These are phyloP conservation scores for Luffa aegyptiaca DNA, from an alignment of 306 rosid genomes.

Conservation along the genomic window DNA sequence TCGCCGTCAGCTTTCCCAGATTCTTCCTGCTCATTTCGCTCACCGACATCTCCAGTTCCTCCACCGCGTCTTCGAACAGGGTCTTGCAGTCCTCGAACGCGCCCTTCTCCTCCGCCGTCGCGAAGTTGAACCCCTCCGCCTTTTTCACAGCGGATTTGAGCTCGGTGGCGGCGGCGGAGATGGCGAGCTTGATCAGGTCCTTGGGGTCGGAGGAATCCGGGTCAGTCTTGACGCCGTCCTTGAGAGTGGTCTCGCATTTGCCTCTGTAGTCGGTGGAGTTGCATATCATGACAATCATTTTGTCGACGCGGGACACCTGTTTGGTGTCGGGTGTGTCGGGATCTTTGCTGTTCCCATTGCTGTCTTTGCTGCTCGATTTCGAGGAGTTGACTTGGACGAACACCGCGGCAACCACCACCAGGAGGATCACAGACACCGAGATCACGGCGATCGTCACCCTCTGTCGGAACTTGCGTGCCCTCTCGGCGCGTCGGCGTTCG, in stretches of 20 bases:
- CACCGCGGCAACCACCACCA: slow-evolving; percentile 9
- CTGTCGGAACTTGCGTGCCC: slow-evolving; percentile 28
- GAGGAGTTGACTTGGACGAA: slow-evolving; percentile 14
- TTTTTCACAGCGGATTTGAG: slow-evolving; percentile 32
- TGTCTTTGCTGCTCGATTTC: neutral
- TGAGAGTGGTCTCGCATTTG: slow-evolving; percentile 39
- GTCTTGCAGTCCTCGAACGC: slow-evolving; percentile 67
- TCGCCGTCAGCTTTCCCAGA: slow-evolving; percentile 6
- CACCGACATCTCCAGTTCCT: slow-evolving; percentile 32
- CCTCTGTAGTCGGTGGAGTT: slow-evolving; percentile 35
- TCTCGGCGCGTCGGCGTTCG: slow-evolving; percentile 51
- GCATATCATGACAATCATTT: slow-evolving; percentile 34
- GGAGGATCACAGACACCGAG: slow-evolving; percentile 20
- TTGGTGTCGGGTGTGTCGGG: neutral
- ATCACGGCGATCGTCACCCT: slow-evolving; percentile 34
- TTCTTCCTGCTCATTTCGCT: neutral
- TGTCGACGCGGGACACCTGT: neutral
- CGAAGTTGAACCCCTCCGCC: slow-evolving; percentile 12
- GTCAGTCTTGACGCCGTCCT: slow-evolving; percentile 4
- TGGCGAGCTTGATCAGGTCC: slow-evolving; percentile 40
- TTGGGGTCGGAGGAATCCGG: slow-evolving; percentile 25
- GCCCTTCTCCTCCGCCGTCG: slow-evolving; percentile 27
- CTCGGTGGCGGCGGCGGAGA: slow-evolving; percentile 28
- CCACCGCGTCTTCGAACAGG: slow-evolving; percentile 35
- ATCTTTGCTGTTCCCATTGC: neutral